Base-by-base conservation (phyloP, 352 stramenopile species). In the Phytophthora constricta region DNA sequence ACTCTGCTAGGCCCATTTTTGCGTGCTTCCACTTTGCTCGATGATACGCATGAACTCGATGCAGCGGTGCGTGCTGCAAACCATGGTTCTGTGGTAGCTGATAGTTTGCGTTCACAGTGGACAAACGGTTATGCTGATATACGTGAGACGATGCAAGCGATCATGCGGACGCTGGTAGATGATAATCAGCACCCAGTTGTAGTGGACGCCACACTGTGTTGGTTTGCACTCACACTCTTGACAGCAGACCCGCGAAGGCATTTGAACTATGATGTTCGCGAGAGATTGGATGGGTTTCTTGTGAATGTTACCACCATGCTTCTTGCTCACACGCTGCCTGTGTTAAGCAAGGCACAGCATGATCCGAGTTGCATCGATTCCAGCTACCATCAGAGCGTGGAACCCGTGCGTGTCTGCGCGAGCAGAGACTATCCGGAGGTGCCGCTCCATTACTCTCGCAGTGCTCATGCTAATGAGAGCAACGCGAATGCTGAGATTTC, bases 1-100 rank as follows among this genome's bases (percentile, higher is more conserved):
- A 87, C 86, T 41, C 67, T 90, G 28, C 39, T 93, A 13, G 86
- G 86, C 0, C 80, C 83, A 47, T 82, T 93, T 63, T 68, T 93
- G 27, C 77, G 86, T 14, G 82, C 74, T 45, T 87, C 81, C 16
- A 90, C 76, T n/a, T 85, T 93, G 67, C 76, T 81, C 1, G 76
- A 92, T 27, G 81, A 90, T 20, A 72, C 72, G 5, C 72, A 77
- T 10, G 74, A 82, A 28, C 75, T 88, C n/a, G 76, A 84, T 41
- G 47, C 79, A 8, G 79, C 65, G 27, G 63, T 80, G 17, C 58
- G 67, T 25, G 58, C 53, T 45, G 34, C 50, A 7, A 59, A 63
- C 25, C 52, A 73, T 41, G 60, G 69, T 5, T 63, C 70, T 47
- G 51, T 57, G 8, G 48, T 63, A 20, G 55, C 77, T 46, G 58